Conservation (phyloP, 495 filamentous ascomycete genomes). For the Trichoderma parareesei region DNA sequence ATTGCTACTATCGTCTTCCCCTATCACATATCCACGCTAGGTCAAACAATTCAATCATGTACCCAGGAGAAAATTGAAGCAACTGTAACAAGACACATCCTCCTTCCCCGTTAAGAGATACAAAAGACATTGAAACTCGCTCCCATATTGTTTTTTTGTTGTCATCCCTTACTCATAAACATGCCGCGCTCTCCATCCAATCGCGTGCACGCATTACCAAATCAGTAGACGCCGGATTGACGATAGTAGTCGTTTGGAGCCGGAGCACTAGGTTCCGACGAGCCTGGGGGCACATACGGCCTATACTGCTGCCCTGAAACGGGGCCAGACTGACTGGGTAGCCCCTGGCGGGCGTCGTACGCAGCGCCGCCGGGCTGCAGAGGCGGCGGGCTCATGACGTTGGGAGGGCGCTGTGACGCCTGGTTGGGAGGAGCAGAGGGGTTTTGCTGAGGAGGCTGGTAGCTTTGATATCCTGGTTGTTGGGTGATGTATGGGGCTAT, state of each 20-base stretch:
- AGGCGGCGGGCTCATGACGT: conserved; percentile 31
- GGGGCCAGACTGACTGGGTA: conserved; percentile 27
- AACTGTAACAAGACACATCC: neutral
- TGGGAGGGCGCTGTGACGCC: conserved; percentile 32
- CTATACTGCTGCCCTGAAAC: conserved; percentile 31
- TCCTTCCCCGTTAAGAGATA: neutral
- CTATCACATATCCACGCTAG: neutral
- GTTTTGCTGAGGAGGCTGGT: conserved; percentile 37
- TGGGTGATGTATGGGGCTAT: conserved; percentile 24
- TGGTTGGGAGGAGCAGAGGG: conserved; percentile 23
- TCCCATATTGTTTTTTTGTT: neutral
- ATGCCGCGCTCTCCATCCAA: neutral
- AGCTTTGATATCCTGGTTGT: conserved; percentile 33
- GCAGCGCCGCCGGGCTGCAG: conserved; percentile 30
- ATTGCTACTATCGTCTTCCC: neutral
- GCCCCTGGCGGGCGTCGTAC: conserved; percentile 33
- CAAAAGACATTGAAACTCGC: neutral
- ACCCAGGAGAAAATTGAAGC: neutral
- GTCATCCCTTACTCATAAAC: neutral
- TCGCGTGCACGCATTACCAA: neutral
- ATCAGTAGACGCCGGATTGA: neutral
- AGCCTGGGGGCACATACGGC: conserved; percentile 28
- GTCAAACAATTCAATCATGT: neutral
- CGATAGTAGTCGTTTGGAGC: conserved; percentile 12
- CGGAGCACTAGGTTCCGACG: conserved; percentile 9